Base-by-base conservation (phyloP, 1,284 basidiomycete species). In the Boletus semigastroideus region DNA sequence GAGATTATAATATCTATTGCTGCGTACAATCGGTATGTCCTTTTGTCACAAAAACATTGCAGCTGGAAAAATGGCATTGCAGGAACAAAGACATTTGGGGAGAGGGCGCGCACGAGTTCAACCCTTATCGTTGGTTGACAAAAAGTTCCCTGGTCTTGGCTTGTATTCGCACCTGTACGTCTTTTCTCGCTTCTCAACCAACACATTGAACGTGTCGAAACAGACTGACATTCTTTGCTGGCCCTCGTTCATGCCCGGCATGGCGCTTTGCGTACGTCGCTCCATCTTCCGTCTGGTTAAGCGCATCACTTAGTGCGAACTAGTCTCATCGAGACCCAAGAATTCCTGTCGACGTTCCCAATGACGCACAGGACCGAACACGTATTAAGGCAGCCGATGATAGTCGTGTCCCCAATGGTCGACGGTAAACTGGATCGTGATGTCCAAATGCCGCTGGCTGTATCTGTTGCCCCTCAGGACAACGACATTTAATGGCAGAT, bases 51-150 rank as follows among this genome's bases (percentile, higher is more conserved):
- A 22, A 4, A 8, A 8, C 33, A 34, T 16, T 7, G 3, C 6
- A 30, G 14, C 27, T 13, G 12, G 9, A 11, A 5, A 7, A n/a
- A n/a, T 22, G 20, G 16, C 37, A 13, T 20, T 2, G 10, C 43
- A 74, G 73, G 54, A 66, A 78, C 59, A 70, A 71, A 48, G 66
- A 71, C 19, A 55, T 81, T 5, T 81, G 78, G 68, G 79, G 79
- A 4, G 62, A 72, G 11, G 76, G 82, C 55, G 74, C 79, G 0
- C 63, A 78, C 40, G 56, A 59, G 16, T 82, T 74, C 63, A 74
- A 79, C 44, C 79, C 79, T 0, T 68, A 77, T n/a, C 75, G 80
- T 12, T 82, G 80, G 74, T 63, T 79, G 66, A 69, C 14, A 75
- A 72, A 59, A 73, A 67, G 38, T 53, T 58, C 9, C 59, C 68